Conservation (phyloP, 148 eudicot genomes). For the Selenicereus undatus region DNA sequence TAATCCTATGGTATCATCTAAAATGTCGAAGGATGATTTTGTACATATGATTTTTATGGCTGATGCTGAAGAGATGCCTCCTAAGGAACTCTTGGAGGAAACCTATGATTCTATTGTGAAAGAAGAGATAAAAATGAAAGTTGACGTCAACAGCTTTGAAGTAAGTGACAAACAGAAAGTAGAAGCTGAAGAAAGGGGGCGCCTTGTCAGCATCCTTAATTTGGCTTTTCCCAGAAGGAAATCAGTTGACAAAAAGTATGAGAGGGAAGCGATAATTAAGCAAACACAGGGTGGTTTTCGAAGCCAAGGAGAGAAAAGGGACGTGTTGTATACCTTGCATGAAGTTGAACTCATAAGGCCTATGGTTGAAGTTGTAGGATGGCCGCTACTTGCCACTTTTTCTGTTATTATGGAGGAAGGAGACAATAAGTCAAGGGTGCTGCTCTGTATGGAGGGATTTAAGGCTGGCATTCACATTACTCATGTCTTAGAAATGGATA, state of each 20-base stretch:
- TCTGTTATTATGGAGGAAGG: constrained; percentile 97
- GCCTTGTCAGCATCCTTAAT: constrained; percentile 88
- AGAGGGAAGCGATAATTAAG: constrained; percentile 79
- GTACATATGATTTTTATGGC: constrained; percentile 63
- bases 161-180: constrained; percentile 64
- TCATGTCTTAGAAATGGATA: constrained; percentile 90
- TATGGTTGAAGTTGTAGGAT: constrained; percentile 96
- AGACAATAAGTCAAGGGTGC: constrained; percentile 82
- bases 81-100: constrained; percentile 80
- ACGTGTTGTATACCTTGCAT: constrained; percentile 75
- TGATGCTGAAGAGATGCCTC: constrained; percentile 87
- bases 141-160: constrained; percentile 47
- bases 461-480: constrained; percentile 93
- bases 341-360: constrained; percentile 84
- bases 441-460: constrained; percentile 94
- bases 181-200: constrained; percentile 81
- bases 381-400: constrained; percentile 97
- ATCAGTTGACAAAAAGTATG: constrained; percentile 59
- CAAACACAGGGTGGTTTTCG: constrained; percentile 77
- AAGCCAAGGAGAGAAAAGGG: constrained; percentile 67
- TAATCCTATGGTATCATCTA: constrained; percentile 93
- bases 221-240: constrained; percentile 77
- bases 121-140: constrained; percentile 96
- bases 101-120: constrained; percentile 88
- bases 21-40: constrained; percentile 94